Conservation (phyloP, 768 basidiomycete species). For the Boletus rufocinnamomeus region DNA sequence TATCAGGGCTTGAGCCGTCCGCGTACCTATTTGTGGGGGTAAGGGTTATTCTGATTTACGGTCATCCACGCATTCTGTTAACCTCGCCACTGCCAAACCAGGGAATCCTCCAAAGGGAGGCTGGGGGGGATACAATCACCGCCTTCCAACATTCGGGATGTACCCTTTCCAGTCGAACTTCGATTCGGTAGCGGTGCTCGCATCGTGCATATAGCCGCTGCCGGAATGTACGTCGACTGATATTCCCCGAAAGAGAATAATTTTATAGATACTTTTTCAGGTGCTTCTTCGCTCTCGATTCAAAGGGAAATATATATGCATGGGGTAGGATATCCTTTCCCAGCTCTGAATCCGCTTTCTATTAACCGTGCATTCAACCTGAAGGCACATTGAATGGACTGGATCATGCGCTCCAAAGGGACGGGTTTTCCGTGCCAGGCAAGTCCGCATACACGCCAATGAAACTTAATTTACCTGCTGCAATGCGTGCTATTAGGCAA, state of each 20-base stretch:
- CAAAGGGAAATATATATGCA: constrained; percentile 68
- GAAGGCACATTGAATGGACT: constrained; percentile 64
- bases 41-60: constrained; percentile 18
- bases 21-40: constrained; percentile 63
- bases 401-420: constrained; percentile 40
- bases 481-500: constrained; percentile 68
- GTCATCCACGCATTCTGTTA: constrained; percentile 1
- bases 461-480: constrained; percentile 57
- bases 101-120: constrained; percentile 62
- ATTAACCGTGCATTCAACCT: constrained; percentile 27
- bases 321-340: constrained; percentile 60
- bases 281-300: constrained; percentile 87
- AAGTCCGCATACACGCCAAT: constrained; percentile 56
- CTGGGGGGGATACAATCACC: constrained; percentile 53
- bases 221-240: constrained; percentile 67
- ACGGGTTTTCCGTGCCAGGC: constrained; percentile 58
- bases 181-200: constrained; percentile 53
- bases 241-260: constrained; percentile 2
- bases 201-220: constrained; percentile 73
- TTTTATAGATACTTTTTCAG: constrained; percentile 39
- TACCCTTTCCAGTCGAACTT: constrained; percentile 68
- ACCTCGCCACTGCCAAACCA: constrained; percentile 30
- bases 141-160: constrained; percentile 36
- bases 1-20: constrained; percentile 69
- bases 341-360: neutral